Evolutionary conservation across 148 eudicot genomes (phyloP), one percentile per base, ranked within the genome.

Genomic region (Heliamphora exappendiculata): DNA sequence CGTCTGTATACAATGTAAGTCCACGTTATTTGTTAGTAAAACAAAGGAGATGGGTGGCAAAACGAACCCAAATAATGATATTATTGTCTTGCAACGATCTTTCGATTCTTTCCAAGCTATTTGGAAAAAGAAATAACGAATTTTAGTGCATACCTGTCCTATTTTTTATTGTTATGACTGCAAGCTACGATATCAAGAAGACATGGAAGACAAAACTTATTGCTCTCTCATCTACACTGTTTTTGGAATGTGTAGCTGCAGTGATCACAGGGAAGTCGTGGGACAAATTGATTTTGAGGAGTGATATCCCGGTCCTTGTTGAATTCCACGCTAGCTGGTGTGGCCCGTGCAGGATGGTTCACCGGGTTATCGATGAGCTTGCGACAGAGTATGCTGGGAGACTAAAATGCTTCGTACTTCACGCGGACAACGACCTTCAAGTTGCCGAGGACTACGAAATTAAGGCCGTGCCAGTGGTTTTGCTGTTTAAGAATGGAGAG

Each of bases 261-360:
- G 86, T 77, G 44, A 89, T 95, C 41, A 92, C 94, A 6, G 70
- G 78, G 59, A 82, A 84, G 73, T 88, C 99, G 71, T 95, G 99
- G 99, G 93, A 91, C 72, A 82, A 87, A 44, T 76, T 86, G 79
- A 86, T 95, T 58, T 67, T 92, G 49, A 78, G 81, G 55, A 92
- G 91, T 45, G 86, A 95, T 50, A 70, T 68, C 45, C 92, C 94
- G 0, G 97, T 95, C 34, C 91, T 95, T 0, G 96, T 92, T n/a
- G 97, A 95, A 83, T 95, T 92, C 83, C 85, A 90, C 12, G 94
- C 97, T 33, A 92, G 87, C 44, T 95, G 98, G 98, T 95, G 97
- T 55, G 98, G 96, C n/a, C 97, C 98, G 19, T 92, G 98, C 84
- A 83, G 84, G 79, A 95, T 95, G 98, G 97, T 95, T 69, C 98